Base-by-base conservation (phyloP, 2,329 filamentous ascomycete species). In the Bipolaris oryzae region DNA sequence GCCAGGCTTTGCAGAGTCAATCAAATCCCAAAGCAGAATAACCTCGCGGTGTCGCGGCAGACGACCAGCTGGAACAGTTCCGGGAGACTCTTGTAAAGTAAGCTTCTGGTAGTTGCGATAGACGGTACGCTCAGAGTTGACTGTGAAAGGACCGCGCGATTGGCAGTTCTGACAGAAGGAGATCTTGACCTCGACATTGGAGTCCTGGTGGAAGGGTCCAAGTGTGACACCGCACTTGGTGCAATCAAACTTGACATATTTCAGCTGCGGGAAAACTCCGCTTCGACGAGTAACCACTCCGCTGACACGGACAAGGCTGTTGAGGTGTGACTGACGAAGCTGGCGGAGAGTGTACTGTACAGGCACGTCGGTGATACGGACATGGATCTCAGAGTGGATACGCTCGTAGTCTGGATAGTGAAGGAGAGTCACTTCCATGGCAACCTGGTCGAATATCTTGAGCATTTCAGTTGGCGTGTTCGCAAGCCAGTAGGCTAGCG, bases 31-130 rank as follows among this genome's bases (percentile, higher is more conserved):
- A 2, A 99, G 86, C 11, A 99, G 85, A 62, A 99, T 92, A 35
- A 99, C 94, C 74, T 99, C 95, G 50, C 95, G 87, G 72, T 95
- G 91, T 52, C 96, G 89, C 3, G 95, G 95, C 44, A 99, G 85
- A 77, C 95, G 93, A 70, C 95, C 95, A 34, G 96, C 93, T 4
- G 95, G 96, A 3, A 99, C 95, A 6, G 95, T 98, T 52, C 95
- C 96, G 3, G 95, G 95, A 0, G 96, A 96, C 76, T 99, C 95
- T 73, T 99, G 95, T 11, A 99, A 84, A 0, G 95, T 99, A 68
- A 99, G 82, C 74, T 97, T 99, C 76, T 99, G 95, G 78, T 97
- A 99, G 77, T 99, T 99, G 61, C 95, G 90, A 79, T 99, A 99
- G 15, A 99, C 90, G 0, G 95, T 99, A 82, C 96, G 96, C 75